Conservation (phyloP, 345 rosid species). For the Garcia nutans region DNA sequence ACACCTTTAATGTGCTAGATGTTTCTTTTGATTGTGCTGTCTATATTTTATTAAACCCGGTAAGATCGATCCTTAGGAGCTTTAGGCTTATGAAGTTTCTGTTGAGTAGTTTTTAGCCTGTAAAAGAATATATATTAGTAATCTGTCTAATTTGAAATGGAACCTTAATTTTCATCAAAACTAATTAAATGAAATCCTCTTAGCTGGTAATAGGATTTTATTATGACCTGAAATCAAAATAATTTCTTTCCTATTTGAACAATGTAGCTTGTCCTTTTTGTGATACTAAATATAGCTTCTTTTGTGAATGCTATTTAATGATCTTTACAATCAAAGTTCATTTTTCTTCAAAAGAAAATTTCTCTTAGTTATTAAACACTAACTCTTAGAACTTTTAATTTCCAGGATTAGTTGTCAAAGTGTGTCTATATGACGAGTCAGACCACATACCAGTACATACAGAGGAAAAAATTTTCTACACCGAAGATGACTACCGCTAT, state of each 20-base stretch:
- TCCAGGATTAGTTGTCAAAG: conserved; percentile 76
- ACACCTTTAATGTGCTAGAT: neutral
- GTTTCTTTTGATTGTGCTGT: neutral
- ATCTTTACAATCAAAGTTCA: neutral
- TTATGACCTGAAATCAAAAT: too few relatives aligned
- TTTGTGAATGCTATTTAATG: neutral
- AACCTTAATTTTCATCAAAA: neutral
- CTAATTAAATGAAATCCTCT: neutral
- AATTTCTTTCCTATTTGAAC: too few relatives aligned
- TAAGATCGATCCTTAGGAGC: neutral
- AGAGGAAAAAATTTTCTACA: conserved; percentile 82
- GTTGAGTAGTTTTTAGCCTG: neutral
- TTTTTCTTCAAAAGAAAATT: neutral
- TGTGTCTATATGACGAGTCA: conserved; percentile 79
- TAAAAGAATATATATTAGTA: neutral
- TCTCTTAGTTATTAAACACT: too few relatives aligned
- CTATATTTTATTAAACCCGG: neutral
- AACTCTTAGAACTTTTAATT: neutral
- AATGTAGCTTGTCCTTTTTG: too few relatives aligned
- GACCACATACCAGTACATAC: conserved; percentile 80
- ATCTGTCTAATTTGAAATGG: neutral
- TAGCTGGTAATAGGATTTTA: neutral
- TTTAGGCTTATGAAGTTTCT: neutral
- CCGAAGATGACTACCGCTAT: conserved; percentile 84
- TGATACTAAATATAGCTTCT: too few relatives aligned